Evolutionary conservation across 2,329 filamentous ascomycete species (phyloP), one percentile per base, ranked within the genome.

Genomic region (Aspergillus ruber): DNA sequence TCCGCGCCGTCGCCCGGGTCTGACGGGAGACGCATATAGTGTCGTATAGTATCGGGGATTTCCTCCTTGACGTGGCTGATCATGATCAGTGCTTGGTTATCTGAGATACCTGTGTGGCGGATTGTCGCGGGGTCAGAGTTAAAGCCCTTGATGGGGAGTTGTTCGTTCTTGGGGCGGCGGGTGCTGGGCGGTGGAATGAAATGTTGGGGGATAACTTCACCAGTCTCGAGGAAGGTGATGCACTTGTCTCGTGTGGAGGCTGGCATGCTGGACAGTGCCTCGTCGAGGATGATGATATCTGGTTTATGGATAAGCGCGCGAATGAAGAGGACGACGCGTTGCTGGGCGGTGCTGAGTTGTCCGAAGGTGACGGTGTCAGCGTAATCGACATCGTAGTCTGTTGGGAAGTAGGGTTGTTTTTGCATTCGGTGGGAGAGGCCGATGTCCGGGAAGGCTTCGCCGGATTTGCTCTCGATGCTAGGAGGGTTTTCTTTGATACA

Each of bases 61-160:
- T 98, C 93, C 59, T 95, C 90, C 52, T 83, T 84, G 51, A 91
- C 78, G 70, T 98, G 93, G 51, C 89, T 93, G 50, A 97, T 91
- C 54, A 90, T 89, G n/a, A 97, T 79, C 46, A 98, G 71, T 0
- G 90, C 90, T 69, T 97, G 91, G 18, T 81, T 67, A 0, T 82
- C 73, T 1, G 77, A 76, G 47, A 96, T 68, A 0, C 89, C 89
- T 1, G 60, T 62, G 4, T 61, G 57, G 23, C 61, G 59, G 1
- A 53, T 47, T 3, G 49, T 48, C 18, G 50, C 2, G 8, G 48
- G 40, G 27, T 47, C 17, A 6, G 29, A 17, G 7, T 49, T 46
- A 36, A 46, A 51, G 10, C 49, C 53, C 15, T 45, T 48, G 29
- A 55, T 45, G 50, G 49, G 55, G 20, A 39, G 35, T 23, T 53